phyloP scores from a whole-genome alignment of 495 filamentous ascomycete genomes.

The Aspergillus baeticus region DNA sequence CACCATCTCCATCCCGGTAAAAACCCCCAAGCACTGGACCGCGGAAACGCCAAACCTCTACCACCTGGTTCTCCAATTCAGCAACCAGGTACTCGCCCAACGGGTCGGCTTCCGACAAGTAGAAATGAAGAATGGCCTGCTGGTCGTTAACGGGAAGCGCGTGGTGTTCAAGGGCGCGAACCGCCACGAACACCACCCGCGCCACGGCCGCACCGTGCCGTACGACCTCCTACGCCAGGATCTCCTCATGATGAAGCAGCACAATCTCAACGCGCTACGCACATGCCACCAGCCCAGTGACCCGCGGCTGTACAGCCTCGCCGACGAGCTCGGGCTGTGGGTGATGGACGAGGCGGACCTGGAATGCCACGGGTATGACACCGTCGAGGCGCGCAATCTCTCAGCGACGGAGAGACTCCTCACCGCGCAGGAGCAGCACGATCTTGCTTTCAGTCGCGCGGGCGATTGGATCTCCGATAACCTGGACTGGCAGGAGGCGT shows the following conservation, averaged over 20 bases:
- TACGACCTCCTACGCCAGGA: neutral
- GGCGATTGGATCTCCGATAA: conserved; percentile 51
- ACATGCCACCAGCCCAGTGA: neutral
- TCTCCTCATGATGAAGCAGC: conserved; percentile 5
- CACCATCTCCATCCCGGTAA: neutral
- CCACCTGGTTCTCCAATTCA: neutral
- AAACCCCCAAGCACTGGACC: neutral
- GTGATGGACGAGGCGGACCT: conserved; percentile 10
- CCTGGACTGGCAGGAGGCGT: conserved; percentile 58
- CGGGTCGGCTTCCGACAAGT: conserved; percentile 6
- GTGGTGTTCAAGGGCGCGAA: conserved; percentile 4
- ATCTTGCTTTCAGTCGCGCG: conserved; percentile 21
- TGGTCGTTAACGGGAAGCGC: conserved; percentile 1
- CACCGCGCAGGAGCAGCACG: conserved; percentile 37
- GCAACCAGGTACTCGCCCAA: neutral
- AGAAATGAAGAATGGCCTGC: neutral
- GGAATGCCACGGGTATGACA: conserved; percentile 9
- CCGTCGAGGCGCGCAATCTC: neutral
- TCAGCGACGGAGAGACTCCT: neutral
- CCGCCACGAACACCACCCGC: conserved; percentile 7
- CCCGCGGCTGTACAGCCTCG: neutral
- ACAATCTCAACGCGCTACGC: conserved; percentile 9
- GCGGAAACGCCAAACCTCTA: neutral
- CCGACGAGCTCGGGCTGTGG: conserved; percentile 5
- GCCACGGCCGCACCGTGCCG: neutral